Evolutionary conservation across 768 basidiomycete species (phyloP).

Genomic region (Suillus paluster): DNA sequence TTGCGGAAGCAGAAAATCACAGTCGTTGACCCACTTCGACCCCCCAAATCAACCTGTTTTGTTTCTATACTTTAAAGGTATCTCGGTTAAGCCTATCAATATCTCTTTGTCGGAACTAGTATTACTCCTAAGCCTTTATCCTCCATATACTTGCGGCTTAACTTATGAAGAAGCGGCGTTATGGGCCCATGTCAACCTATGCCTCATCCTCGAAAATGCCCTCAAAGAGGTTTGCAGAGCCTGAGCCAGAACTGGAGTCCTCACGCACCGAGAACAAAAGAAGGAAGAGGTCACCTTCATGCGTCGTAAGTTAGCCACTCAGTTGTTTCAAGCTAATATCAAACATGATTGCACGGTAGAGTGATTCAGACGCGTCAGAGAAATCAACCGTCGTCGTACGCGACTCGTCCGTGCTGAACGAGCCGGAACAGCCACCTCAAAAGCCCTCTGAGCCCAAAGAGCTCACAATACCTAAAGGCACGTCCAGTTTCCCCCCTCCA

Average conservation of each 20-base stretch:
- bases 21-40: background rate
- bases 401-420: background rate
- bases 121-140: slow-evolving; percentile 8
- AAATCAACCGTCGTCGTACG: background rate
- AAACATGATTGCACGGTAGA: background rate
- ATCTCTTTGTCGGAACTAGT: background rate
- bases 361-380: slow-evolving; percentile 4
- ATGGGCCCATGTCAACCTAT: background rate
- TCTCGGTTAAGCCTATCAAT: background rate
- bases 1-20: background rate
- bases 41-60: slow-evolving; percentile 4
- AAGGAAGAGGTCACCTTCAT: slow-evolving; percentile 2
- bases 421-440: background rate
- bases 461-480: background rate
- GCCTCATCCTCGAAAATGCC: background rate
- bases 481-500: too few species aligned
- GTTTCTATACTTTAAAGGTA: background rate
- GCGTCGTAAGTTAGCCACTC: slow-evolving; percentile 5
- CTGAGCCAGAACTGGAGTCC: background rate
- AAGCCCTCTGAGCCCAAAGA: background rate
- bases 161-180: slow-evolving; percentile 2
- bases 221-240: background rate
- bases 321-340: background rate
- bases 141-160: background rate
- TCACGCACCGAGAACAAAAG: background rate